Conservation (phyloP, 2,329 filamentous ascomycete genomes). For the Botrytis fabae region DNA sequence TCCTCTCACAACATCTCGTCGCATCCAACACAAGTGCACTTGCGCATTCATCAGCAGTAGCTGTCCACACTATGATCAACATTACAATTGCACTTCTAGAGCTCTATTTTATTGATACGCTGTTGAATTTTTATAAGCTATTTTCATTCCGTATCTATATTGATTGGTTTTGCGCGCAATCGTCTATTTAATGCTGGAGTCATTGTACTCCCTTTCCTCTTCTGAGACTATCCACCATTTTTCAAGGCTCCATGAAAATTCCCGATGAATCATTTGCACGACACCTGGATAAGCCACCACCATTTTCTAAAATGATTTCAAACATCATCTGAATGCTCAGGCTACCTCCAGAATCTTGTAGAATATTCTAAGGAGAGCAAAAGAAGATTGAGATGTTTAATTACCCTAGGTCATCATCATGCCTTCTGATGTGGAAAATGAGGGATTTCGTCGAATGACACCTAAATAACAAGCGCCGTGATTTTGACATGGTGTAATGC, state of each 20-base stretch:
- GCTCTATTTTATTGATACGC: not conserved
- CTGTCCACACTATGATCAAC: not conserved
- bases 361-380: not conserved
- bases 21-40: not conserved
- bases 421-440: too few species aligned
- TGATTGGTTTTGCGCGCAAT: not conserved
- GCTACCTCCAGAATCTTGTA: not conserved
- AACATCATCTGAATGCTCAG: conserved; percentile 12
- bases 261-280: too few species aligned
- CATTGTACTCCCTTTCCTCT: not conserved
- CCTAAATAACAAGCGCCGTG: not conserved
- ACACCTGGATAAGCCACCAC: not conserved
- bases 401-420: not conserved
- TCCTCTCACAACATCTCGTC: not conserved
- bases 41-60: not conserved
- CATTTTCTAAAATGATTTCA: not conserved
- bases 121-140: not conserved
- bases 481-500: not conserved
- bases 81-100: not conserved
- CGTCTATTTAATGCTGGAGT: not conserved
- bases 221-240: not conserved
- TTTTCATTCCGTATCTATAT: not conserved
- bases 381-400: not conserved
- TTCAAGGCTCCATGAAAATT: not conserved
- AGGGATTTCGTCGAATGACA: not conserved